These are phyloP conservation scores for Paecilomyces sp. DNA, from an alignment of 2,329 filamentous ascomycete genomes.

Conservation along the genomic window DNA sequence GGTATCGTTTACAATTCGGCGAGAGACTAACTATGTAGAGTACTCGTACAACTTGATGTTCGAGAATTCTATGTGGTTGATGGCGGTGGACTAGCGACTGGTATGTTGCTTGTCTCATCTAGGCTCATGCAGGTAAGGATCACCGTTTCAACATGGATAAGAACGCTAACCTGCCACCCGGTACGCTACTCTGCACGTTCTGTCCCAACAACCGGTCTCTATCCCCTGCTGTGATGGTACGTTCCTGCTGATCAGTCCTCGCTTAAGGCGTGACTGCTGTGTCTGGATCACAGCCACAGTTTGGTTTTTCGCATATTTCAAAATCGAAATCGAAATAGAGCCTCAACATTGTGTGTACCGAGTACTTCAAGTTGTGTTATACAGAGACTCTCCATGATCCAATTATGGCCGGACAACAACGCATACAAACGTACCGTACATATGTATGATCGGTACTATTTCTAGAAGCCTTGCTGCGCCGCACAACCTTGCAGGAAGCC, in stretches of 20 bases:
- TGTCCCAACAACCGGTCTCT: background rate
- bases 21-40: background rate
- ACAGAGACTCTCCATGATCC: background rate
- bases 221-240: background rate
- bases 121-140: background rate
- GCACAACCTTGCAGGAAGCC: background rate
- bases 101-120: background rate
- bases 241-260: background rate
- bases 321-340: background rate
- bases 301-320: background rate
- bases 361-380: background rate
- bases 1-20: background rate
- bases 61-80: background rate
- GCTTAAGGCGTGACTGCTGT: background rate
- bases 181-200: background rate
- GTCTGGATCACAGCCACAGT: background rate
- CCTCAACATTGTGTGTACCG: background rate
- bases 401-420: background rate
- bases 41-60: background rate
- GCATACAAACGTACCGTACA: background rate
- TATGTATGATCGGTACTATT: background rate
- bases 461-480: background rate
- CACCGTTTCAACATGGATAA: background rate
- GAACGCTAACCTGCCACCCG: background rate
- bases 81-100: background rate